Evolutionary conservation across 129 eudicot species (phyloP).

Genomic region (Tagetes erecta): DNA sequence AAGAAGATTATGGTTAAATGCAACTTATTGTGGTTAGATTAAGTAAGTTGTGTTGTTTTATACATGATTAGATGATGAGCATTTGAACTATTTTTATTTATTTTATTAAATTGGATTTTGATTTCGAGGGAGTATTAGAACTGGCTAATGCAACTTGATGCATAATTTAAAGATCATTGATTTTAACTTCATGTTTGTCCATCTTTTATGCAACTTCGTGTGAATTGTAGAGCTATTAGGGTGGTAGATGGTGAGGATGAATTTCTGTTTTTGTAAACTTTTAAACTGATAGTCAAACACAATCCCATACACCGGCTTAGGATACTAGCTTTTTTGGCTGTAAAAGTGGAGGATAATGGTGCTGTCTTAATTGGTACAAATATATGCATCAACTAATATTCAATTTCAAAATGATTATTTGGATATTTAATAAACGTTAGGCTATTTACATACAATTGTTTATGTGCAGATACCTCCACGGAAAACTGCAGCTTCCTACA

Average conservation of each 20-base stretch:
- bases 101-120: not conserved
- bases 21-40: not conserved
- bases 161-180: too few relatives aligned
- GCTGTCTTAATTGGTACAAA: not conserved
- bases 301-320: not conserved
- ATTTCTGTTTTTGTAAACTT: not conserved
- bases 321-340: not conserved
- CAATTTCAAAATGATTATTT: conserved; percentile 7
- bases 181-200: not conserved
- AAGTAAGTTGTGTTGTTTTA: conserved; percentile 1
- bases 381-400: not conserved
- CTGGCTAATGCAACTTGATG: conserved; percentile 8
- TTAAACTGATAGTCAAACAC: too few relatives aligned
- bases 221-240: conserved; percentile 5
- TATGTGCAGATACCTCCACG: conserved; percentile 97
- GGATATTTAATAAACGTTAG: not conserved
- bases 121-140: not conserved
- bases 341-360: not conserved
- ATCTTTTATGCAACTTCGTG: not conserved
- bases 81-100: too few relatives aligned
- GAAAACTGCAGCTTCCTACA: conserved; percentile 96
- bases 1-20: not conserved
- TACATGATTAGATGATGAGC: too few relatives aligned
- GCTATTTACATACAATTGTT: not conserved
- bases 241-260: conserved; percentile 3